Evolutionary conservation across 83 land plant genomes (phyloP), one percentile per base, ranked within the genome.

Genomic region (Diphasiastrum complanatum): DNA sequence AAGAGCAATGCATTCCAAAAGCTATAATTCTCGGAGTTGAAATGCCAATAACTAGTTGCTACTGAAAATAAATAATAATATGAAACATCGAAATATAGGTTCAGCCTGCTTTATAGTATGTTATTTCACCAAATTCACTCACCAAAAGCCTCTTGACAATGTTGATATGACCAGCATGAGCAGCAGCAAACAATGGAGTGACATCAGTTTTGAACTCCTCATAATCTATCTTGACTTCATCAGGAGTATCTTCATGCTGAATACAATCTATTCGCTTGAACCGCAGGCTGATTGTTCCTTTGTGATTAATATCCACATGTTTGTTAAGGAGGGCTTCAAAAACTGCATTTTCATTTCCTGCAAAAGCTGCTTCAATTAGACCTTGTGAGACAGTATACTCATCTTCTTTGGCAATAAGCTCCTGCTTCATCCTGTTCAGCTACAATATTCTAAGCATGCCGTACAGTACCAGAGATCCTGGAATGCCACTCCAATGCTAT

Each of bases 201-300:
- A 74, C 89, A 27, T 88, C 95, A 4, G 90, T 85, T 47, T 66
- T 83, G 66, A 82, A 78, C 72, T 79, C 82, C 66, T 82, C 78
- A 51, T 67, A 70, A 40, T 68, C 87, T 29, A 76, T 45, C 14
- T 64, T 69, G 24, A 83, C 84, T 47, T 85, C 82, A 25, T 54
- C 74, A 4, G 87, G 49, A 35, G 75, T 32, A 51, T 89, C 91
- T 40, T 69, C 95, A 48, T 67, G 79, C 50, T 76, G 75, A 34
- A 76, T 67, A 3, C 84, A 20, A 68, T 82, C 95, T 25, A 82
- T 64, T 48, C 64, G 58, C 61, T 73, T 74, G 30, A 68, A 52
- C 72, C 63, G 56, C 37, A 89, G 62, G 53, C 62, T 50, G 35
- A 89, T 83, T 4, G 83, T 77, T 26, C 91, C 95, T 43, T 63